Conservation (phyloP, 2,329 filamentous ascomycete species). For the Aspergillus ruber region DNA sequence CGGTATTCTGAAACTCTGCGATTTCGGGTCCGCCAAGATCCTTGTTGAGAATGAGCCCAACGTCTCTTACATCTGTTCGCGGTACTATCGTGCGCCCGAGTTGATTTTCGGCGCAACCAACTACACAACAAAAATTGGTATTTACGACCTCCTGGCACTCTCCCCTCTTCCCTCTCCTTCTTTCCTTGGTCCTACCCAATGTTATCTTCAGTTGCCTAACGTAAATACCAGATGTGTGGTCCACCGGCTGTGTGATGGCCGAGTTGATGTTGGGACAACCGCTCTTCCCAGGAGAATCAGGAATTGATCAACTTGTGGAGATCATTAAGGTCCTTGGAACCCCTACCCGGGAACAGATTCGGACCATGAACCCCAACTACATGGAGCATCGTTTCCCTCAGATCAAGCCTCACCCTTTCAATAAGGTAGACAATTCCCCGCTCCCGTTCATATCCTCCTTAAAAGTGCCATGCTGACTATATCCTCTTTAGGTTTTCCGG, state of each 20-base stretch:
- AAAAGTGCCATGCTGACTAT: slow-evolving; percentile 14
- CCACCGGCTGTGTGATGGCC: slow-evolving; percentile 97
- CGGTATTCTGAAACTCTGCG: slow-evolving; percentile 92
- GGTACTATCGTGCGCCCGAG: slow-evolving; percentile 96
- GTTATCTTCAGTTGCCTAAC: slow-evolving; percentile 7
- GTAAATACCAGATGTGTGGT: slow-evolving; percentile 77
- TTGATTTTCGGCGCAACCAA: slow-evolving; percentile 98
- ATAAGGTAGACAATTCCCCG: slow-evolving; percentile 55
- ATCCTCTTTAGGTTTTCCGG: slow-evolving; percentile 66
- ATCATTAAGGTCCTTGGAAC: slow-evolving; percentile 99
- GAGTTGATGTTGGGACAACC: slow-evolving; percentile 98
- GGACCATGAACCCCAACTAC: slow-evolving; percentile 99
- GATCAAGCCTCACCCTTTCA: slow-evolving; percentile 99
- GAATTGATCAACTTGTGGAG: slow-evolving; percentile 96
- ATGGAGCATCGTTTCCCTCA: slow-evolving; percentile 99
- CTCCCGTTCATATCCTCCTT: not conserved
- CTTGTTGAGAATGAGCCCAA: slow-evolving; percentile 98
- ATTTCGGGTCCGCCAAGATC: slow-evolving; percentile 98
- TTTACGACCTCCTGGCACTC: slow-evolving; percentile 26
- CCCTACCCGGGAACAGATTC: slow-evolving; percentile 93
- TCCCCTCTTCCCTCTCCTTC: not conserved
- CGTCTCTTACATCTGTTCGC: slow-evolving; percentile 98
- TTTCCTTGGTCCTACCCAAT: not conserved
- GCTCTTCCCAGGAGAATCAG: slow-evolving; percentile 94
- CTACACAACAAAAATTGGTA: slow-evolving; percentile 99